phyloP scores from a whole-genome alignment of 177 flowering plant species.

The Vitis hybrid region DNA sequence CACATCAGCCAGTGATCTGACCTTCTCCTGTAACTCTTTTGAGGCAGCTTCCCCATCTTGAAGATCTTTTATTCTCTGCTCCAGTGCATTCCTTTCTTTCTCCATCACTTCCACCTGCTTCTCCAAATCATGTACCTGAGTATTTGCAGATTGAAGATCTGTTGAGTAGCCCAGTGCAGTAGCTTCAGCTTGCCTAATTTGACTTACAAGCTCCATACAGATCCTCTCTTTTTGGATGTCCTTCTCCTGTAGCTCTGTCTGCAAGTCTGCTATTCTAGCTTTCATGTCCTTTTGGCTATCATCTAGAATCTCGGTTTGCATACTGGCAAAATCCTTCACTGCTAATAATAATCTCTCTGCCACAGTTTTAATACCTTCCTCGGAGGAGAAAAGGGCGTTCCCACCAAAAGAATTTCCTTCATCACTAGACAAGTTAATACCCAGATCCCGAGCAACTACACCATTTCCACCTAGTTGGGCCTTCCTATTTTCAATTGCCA shows the following conservation, averaged over 20 bases:
- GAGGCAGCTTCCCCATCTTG: conserved; percentile 38
- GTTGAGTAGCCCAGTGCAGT: conserved; percentile 40
- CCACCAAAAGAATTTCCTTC: conserved; percentile 25
- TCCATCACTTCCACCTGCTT: conserved; percentile 39
- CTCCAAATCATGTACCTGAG: conserved; percentile 47
- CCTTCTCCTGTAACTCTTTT: conserved; percentile 47
- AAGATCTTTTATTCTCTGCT: conserved; percentile 51
- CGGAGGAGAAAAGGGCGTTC: conserved; percentile 24
- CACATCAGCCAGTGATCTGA: conserved; percentile 48
- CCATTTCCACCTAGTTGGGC: conserved; percentile 34
- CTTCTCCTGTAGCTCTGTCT: conserved; percentile 88
- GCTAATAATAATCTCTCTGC: conserved; percentile 46
- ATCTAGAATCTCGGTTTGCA: conserved; percentile 38
- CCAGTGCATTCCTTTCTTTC: conserved; percentile 43
- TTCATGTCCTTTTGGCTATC: conserved; percentile 64
- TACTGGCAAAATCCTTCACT: conserved; percentile 44
- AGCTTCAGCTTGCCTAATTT: conserved; percentile 86
- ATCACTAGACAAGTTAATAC: conserved; percentile 17
- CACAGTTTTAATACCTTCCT: conserved; percentile 47
- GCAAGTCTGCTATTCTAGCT: conserved; percentile 52
- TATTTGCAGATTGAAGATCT: conserved; percentile 60
- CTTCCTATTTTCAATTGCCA: conserved; percentile 53
- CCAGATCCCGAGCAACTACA: conserved; percentile 27
- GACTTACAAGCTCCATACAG: conserved; percentile 72
- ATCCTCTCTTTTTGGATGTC: conserved; percentile 74